Evolutionary conservation across 371 early-diverging fungal species (phyloP), one percentile per base, ranked within the genome.

Genomic region (Mortierella sp.): DNA sequence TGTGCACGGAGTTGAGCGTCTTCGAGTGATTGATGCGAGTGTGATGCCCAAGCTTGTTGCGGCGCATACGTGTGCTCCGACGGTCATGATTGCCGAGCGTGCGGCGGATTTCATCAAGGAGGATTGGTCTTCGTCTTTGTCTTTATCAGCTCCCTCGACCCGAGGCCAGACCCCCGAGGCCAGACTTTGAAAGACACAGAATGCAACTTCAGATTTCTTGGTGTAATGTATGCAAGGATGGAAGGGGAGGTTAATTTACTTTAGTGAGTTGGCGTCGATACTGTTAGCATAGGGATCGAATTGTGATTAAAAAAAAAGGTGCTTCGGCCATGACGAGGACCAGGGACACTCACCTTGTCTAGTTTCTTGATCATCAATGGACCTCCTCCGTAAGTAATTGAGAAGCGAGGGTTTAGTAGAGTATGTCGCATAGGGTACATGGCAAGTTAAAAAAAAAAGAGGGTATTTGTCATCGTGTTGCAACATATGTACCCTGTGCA

Each of bases 21-120:
- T 92, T 31, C 79, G 92, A 9, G 89, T 92, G 1, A 84, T 91
- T 16, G 92, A 92, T 76, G 89, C 90, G 1, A 89, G 91, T 19
- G 81, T 89, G 63, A 89, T 91, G 70, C 92, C 92, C 26, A 87
- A 86, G 63, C 28, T 83, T 0, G 77, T 82, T 5, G 86, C 82
- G 34, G 73, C 80, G 14, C 83, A 83, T 57, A 72, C 87, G 24
- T 82, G 84, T 70, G 84, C 79, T 0, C 77, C 85, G 4, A 79
- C 80, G 0, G 80, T 85, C 7, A 79, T 81, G 81, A 79, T 87
- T 70, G 83, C 80, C 21, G 83, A 83, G 52, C 73, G 80, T n/a
- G 82, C 80, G 11, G 82, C 84, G 31, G 86, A 88, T 65, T 70
- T 81, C 28, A 84, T 84, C 68, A 78, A 81, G 52, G 81, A 80